These are phyloP conservation scores for Calocera viscosa DNA, from an alignment of 768 basidiomycete species.

Conservation along the genomic window DNA sequence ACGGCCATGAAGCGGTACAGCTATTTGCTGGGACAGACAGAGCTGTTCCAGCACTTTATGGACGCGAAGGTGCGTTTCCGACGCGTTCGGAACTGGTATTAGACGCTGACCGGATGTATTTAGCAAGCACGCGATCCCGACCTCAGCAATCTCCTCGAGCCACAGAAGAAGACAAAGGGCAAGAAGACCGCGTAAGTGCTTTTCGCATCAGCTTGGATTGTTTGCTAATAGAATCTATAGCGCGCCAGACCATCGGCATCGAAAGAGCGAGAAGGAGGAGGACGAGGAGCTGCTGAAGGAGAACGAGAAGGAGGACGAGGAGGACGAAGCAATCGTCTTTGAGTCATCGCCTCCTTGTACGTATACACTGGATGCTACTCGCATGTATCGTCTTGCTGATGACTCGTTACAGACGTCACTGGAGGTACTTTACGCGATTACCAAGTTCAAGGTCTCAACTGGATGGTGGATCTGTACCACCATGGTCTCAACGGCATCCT, in stretches of 20 bases:
- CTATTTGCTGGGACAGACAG: constrained; percentile 95
- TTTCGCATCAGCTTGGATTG: neutral
- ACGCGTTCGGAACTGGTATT: neutral
- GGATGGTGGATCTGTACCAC: constrained; percentile 93
- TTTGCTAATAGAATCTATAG: constrained; percentile 30
- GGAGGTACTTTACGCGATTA: constrained; percentile 81
- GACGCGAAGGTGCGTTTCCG: constrained; percentile 66
- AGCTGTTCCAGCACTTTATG: constrained; percentile 95
- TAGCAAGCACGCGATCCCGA: constrained; percentile 84
- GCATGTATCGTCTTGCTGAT: constrained; percentile 5
- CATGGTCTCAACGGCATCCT: constrained; percentile 95
- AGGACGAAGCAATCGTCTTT: constrained; percentile 87
- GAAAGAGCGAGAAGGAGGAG: constrained; percentile 96
- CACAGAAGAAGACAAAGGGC: constrained; percentile 74
- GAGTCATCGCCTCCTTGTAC: constrained; percentile 85
- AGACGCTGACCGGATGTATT: constrained; percentile 10
- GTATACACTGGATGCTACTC: constrained; percentile 15
- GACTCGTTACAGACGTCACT: constrained; percentile 50
- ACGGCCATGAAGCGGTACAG: constrained; percentile 95
- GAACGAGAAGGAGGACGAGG: constrained; percentile 64
- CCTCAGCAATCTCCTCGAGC: constrained; percentile 79
- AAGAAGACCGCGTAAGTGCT: constrained; percentile 61
- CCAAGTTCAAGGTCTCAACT: constrained; percentile 90
- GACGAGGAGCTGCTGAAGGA: constrained; percentile 90
- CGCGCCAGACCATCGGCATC: constrained; percentile 66